phyloP scores from a whole-genome alignment of 805 yeast genomes.

The Vanderwaltozyma verrucispora region DNA sequence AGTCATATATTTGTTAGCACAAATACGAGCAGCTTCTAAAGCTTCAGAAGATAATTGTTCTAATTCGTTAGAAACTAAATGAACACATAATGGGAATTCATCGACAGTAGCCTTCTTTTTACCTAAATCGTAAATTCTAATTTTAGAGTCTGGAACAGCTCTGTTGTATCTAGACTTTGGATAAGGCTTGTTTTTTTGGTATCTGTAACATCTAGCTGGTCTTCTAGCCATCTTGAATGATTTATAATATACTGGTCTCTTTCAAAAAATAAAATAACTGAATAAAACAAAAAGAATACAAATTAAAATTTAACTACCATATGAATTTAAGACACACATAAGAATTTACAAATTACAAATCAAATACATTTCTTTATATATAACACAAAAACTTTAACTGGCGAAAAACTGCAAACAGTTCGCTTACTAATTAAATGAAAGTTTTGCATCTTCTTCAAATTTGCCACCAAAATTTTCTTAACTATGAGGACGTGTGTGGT shows the following conservation, averaged over 20 bases:
- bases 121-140: slow-evolving; percentile 98
- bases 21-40: slow-evolving; percentile 99
- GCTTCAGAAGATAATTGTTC: slow-evolving; percentile 99
- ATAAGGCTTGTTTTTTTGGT: slow-evolving; percentile 99
- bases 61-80: slow-evolving; percentile 97
- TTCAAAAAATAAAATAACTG: too few species aligned
- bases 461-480: too few species aligned
- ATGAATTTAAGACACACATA: too few species aligned
- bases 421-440: too few species aligned
- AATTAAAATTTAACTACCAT: too few species aligned
- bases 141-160: slow-evolving; percentile 99
- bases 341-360: too few species aligned
- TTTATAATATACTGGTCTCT: background rate
- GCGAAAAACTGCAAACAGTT: too few species aligned
- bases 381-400: too few species aligned
- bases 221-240: slow-evolving; percentile 93
- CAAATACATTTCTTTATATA: too few species aligned
- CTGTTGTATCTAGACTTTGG: slow-evolving; percentile 99
- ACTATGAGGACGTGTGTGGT: too few species aligned
- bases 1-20: slow-evolving; percentile 99
- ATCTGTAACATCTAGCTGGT: slow-evolving; percentile 99
- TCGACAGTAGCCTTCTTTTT: slow-evolving; percentile 99
- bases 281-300: too few species aligned
- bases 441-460: too few species aligned
- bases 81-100: slow-evolving; percentile 99